These are phyloP conservation scores for Stylosanthes scabra DNA, from an alignment of 331 rosid genomes.

Conservation along the genomic window DNA sequence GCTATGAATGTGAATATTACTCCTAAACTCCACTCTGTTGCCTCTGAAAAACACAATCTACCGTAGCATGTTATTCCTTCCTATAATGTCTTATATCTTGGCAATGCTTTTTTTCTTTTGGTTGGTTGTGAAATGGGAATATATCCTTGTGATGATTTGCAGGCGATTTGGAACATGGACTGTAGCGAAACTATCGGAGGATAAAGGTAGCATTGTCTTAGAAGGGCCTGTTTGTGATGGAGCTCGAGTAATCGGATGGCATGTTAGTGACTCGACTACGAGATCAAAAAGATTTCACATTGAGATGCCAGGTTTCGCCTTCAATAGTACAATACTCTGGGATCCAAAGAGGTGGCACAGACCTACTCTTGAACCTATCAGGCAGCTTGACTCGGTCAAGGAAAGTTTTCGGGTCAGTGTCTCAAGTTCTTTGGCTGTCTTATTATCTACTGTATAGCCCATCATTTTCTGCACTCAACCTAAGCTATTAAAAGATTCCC, in stretches of 20 bases:
- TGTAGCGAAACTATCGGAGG: constrained; percentile 59
- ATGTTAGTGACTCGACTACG: constrained; percentile 51
- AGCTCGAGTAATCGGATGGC: constrained; percentile 88
- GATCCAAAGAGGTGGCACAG: constrained; percentile 85
- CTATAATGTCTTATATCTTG: background rate
- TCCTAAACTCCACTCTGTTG: background rate
- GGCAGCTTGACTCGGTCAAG: constrained; percentile 66
- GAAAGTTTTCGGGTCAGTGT: constrained; percentile 69
- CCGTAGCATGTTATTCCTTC: constrained; percentile 2
- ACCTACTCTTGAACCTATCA: constrained; percentile 70
- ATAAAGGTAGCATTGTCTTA: constrained; percentile 46
- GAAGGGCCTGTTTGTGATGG: constrained; percentile 92
- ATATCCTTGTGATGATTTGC: constrained; percentile 40
- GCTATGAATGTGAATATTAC: background rate
- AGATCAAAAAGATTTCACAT: constrained; percentile 70
- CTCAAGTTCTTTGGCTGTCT: constrained; percentile 28
- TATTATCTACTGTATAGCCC: background rate
- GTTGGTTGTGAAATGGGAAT: constrained; percentile 2
- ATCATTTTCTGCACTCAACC: constrained; percentile 5
- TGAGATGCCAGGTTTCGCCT: constrained; percentile 86
- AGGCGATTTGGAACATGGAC: constrained; percentile 94
- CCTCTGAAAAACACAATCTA: background rate
- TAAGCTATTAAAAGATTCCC: background rate
- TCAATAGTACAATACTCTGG: constrained; percentile 91
- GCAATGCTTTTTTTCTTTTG: constrained; percentile 10